These are phyloP conservation scores for Termitomyces heimii DNA, from an alignment of 768 basidiomycete genomes.

Conservation along the genomic window DNA sequence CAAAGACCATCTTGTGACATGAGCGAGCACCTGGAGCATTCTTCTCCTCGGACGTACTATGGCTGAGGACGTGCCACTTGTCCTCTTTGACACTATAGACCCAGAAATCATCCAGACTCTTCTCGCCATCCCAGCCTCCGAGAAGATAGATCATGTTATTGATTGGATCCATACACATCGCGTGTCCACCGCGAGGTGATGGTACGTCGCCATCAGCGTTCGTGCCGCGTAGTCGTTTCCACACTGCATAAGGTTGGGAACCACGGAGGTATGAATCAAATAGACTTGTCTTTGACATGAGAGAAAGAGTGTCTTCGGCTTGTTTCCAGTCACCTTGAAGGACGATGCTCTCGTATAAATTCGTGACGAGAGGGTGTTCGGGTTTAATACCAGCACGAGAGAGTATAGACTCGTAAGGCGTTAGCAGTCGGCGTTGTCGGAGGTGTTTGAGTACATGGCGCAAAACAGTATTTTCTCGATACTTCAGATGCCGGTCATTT, in stretches of 20 bases:
- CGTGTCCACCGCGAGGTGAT: constrained; percentile 67
- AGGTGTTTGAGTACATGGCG: constrained; percentile 72
- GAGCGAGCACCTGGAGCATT: constrained; percentile 68
- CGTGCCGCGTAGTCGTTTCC: constrained; percentile 55
- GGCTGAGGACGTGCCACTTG: constrained; percentile 57
- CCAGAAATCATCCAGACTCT: constrained; percentile 78
- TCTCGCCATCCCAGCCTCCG: constrained; percentile 75
- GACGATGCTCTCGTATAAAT: constrained; percentile 59
- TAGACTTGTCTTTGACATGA: constrained; percentile 48
- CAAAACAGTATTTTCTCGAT: constrained; percentile 59
- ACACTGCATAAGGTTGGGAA: constrained; percentile 53
- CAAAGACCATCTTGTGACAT: constrained; percentile 82
- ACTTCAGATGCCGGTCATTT: constrained; percentile 31
- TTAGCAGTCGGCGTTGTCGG: constrained; percentile 65
- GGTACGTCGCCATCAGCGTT: constrained; percentile 64
- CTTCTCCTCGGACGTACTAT: constrained; percentile 44
- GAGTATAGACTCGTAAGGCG: constrained; percentile 57
- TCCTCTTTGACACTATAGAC: constrained; percentile 54
- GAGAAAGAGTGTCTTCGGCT: constrained; percentile 47
- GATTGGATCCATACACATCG: constrained; percentile 71
- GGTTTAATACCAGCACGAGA: constrained; percentile 47
- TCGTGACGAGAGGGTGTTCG: constrained; percentile 68
- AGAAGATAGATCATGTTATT: constrained; percentile 66
- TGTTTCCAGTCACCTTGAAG: constrained; percentile 58
- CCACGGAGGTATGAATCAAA: constrained; percentile 55